Evolutionary conservation across 345 rosid species (phyloP).

Genomic region (Citrus mangshanensis): DNA sequence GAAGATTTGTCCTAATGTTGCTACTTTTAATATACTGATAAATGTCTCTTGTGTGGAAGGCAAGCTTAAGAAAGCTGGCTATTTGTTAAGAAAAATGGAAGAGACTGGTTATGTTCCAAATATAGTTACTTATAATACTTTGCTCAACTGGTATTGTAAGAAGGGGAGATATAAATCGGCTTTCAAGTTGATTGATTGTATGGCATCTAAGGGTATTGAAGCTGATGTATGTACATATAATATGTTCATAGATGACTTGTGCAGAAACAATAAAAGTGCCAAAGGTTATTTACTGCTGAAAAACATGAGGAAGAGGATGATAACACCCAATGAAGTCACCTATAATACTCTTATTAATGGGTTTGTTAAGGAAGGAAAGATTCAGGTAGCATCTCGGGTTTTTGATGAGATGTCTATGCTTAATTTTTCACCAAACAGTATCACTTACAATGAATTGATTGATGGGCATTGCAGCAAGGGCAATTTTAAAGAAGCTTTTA

Average conservation of each 20-base stretch:
- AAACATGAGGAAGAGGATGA: conserved; percentile 70
- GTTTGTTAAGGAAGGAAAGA: conserved; percentile 70
- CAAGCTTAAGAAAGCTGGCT: conserved; percentile 56
- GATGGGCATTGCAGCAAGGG: conserved; percentile 53
- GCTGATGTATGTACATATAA: conserved; percentile 82
- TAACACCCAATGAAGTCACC: conserved; percentile 65
- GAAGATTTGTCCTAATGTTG: conserved; percentile 70
- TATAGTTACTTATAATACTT: conserved; percentile 68
- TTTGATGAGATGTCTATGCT: conserved; percentile 64
- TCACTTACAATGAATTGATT: conserved; percentile 70
- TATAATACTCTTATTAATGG: conserved; percentile 76
- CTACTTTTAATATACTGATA: conserved; percentile 82
- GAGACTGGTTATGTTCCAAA: conserved; percentile 68
- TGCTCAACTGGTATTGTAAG: conserved; percentile 81
- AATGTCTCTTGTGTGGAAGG: conserved; percentile 68
- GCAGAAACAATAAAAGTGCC: conserved; percentile 73
- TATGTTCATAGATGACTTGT: conserved; percentile 66
- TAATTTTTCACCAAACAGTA: conserved; percentile 51
- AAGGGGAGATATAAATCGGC: conserved; percentile 64
- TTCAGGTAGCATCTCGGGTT: conserved; percentile 48
- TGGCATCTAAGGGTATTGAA: conserved; percentile 66
- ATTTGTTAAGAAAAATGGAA: conserved; percentile 80
- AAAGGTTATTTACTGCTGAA: conserved; percentile 74
- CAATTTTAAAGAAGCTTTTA: conserved; percentile 59
- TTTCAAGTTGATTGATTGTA: conserved; percentile 55